Conservation (phyloP, 129 eudicot genomes). For the sunflower (Helianthus annuus) region HanXRQr2.0-SUNRISE NC_035447.2:153466557-153467056, state of each 20-base stretch:
- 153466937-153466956: not conserved
- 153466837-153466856: conserved; percentile 29
- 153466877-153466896: conserved; percentile 44
- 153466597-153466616: too few relatives aligned
- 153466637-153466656: too few relatives aligned
- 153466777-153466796: not conserved
- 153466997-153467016: conserved; percentile 23
- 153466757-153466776: not conserved
- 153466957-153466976: not conserved
- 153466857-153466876: conserved; percentile 53
- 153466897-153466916: conserved; percentile 51
- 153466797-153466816: not conserved
- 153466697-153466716: too few relatives aligned
- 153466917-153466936: not conserved
- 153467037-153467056: conserved; percentile 11
- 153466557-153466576: too few relatives aligned
- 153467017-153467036: conserved; percentile 19
- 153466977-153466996: conserved; percentile 1
- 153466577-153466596: too few relatives aligned
- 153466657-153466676: too few relatives aligned
- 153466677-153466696: too few relatives aligned
- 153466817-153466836: conserved; percentile 10
- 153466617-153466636: too few relatives aligned
- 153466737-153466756: conserved; percentile 2
- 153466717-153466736: not conserved